These are phyloP conservation scores for Polychaeton citri DNA, from an alignment of 2,329 filamentous ascomycete genomes.

Conservation along the genomic window DNA sequence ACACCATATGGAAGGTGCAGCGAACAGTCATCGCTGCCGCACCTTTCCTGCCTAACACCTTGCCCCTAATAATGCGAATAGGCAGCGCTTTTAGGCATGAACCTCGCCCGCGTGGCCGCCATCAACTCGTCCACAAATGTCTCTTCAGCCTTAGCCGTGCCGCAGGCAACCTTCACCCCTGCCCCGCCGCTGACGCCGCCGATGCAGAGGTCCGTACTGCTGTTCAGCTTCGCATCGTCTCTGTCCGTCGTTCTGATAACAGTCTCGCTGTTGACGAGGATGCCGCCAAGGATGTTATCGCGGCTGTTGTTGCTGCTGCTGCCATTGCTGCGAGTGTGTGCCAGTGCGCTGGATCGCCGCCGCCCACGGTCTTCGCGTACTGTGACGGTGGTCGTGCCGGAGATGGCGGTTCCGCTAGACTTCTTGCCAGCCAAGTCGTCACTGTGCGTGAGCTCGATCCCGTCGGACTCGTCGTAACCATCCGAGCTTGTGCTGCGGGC, in stretches of 20 bases:
- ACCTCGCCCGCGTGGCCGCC: conserved; percentile 16
- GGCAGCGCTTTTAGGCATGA: conserved; percentile 6
- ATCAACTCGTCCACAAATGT: conserved; percentile 28
- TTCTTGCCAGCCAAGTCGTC: conserved; percentile 15
- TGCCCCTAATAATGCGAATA: neutral
- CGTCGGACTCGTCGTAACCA: conserved; percentile 4
- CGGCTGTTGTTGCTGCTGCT: conserved; percentile 3
- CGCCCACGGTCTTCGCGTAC: conserved; percentile 8
- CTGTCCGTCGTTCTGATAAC: conserved; percentile 13
- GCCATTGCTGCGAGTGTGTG: conserved; percentile 1
- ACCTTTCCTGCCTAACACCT: too few species aligned
- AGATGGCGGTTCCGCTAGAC: conserved; percentile 10
- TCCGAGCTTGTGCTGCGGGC: conserved; percentile 5
- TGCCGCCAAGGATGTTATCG: conserved; percentile 20
- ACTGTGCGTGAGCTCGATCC: neutral
- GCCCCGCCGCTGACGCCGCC: conserved; percentile 3
- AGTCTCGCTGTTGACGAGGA: conserved; percentile 24
- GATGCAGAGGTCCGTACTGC: conserved; percentile 12
- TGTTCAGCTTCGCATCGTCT: conserved; percentile 1
- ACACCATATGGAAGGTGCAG: too few species aligned
- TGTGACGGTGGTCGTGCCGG: too few species aligned
- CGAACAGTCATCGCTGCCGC: too few species aligned
- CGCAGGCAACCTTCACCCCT: conserved; percentile 15
- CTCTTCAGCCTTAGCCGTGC: conserved; percentile 25
- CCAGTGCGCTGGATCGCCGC: conserved; percentile 2